Evolutionary conservation across 805 yeast genomes (phyloP).

Genomic region (Isabelozyma pseudorhagii): DNA sequence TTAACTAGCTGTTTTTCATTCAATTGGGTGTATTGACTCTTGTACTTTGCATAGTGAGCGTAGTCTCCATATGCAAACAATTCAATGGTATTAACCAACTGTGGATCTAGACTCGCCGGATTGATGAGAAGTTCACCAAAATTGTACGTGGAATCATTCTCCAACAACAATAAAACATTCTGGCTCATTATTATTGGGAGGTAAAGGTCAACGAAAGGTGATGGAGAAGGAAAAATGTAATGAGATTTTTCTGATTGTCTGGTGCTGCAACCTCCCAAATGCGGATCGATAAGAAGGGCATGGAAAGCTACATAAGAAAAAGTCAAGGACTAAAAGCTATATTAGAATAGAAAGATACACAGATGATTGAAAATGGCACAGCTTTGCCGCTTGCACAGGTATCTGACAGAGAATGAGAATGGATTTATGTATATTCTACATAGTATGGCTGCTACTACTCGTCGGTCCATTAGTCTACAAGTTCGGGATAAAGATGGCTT

Average conservation of each 20-base stretch:
- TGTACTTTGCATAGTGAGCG: slow-evolving; percentile 18
- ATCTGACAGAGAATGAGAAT: too few relatives aligned
- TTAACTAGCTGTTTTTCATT: slow-evolving; percentile 13
- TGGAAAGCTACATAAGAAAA: background rate
- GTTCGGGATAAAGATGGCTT: slow-evolving; percentile 20
- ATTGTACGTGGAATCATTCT: background rate
- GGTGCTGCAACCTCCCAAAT: background rate
- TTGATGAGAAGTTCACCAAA: background rate
- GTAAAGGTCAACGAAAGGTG: background rate
- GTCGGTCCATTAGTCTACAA: background rate
- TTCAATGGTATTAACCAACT: slow-evolving; percentile 26
- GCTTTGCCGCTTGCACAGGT: too few relatives aligned
- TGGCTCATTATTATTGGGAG: background rate
- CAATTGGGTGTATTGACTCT: slow-evolving; percentile 10
- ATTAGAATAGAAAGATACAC: too few relatives aligned
- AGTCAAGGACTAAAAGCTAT: too few relatives aligned
- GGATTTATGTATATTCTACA: too few relatives aligned
- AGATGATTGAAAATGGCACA: too few relatives aligned
- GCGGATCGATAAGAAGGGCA: background rate
- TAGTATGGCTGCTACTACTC: too few relatives aligned
- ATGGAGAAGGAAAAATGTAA: background rate
- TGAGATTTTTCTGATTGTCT: background rate
- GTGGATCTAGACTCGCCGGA: background rate
- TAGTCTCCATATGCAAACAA: slow-evolving; percentile 37
- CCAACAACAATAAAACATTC: background rate